Percentiles rank a stretch among this genome's conserved stretches.
phyloP scores from a whole-genome alignment of 768 basidiomycete genomes.

The Heimioporus sp. region DNA sequence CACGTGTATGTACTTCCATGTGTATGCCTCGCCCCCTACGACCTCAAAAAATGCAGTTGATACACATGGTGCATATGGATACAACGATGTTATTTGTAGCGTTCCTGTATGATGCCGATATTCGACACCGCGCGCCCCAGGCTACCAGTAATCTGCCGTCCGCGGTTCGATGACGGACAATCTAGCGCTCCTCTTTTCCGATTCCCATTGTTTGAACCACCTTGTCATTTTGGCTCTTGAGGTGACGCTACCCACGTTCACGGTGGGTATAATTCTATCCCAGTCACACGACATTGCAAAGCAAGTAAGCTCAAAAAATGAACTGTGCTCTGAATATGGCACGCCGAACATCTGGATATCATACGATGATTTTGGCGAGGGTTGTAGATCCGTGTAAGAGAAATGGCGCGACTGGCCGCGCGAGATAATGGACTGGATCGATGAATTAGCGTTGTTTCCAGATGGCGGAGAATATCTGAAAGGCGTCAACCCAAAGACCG shows the following conservation, averaged over 20 bases:
- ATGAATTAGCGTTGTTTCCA: conserved; percentile 57
- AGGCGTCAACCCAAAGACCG: conserved; percentile 1
- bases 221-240: conserved; percentile 82
- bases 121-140: background rate
- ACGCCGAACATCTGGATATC: conserved; percentile 75
- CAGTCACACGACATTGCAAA: conserved; percentile 88
- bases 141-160: conserved; percentile 47
- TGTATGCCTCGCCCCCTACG: conserved; percentile 12
- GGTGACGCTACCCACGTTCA: conserved; percentile 74
- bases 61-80: conserved; percentile 14
- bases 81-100: conserved; percentile 1
- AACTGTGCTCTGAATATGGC: conserved; percentile 94
- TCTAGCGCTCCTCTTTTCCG: conserved; percentile 62
- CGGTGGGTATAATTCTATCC: conserved; percentile 92
- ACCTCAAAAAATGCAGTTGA: conserved; percentile 20
- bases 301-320: conserved; percentile 93
- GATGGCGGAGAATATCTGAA: conserved; percentile 63
- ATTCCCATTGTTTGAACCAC: conserved; percentile 90
- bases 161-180: conserved; percentile 36
- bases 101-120: background rate
- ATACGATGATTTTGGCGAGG: conserved; percentile 68
- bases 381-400: conserved; percentile 63
- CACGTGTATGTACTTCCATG: conserved; percentile 16
- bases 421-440: conserved; percentile 68
- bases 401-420: conserved; percentile 66